Evolutionary conservation across 2,329 filamentous ascomycete genomes (phyloP), one percentile per base, ranked within the genome.

Genomic region (Xylaria sp.): DNA sequence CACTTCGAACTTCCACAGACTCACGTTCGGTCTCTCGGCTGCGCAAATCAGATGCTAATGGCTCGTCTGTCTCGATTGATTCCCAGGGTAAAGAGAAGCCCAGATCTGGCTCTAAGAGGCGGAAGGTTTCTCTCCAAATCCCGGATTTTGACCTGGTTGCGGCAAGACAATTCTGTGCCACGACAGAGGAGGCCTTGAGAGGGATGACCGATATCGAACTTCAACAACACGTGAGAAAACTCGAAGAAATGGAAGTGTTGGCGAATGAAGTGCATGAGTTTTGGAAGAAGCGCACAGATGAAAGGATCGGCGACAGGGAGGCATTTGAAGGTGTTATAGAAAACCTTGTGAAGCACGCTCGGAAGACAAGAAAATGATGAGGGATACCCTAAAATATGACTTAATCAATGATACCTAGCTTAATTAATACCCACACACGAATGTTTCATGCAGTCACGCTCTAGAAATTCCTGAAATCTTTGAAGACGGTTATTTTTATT

Each of bases 251-350:
- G 77, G 88, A 92, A 63, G 82, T 81, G n/a, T 83, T 85, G 21
- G 92, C 92, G 3, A 90, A 89, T 58, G 87, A 92, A 62, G 88
- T 94, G 40, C 80, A 97, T 55, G 91, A 92, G 68, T 96, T 94
- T 75, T 98, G 94, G 94, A 85, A 92, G 70, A 91, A 92, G 80
- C 83, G 89, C 70, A 89, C 91, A 56, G 94, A 97, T 74, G 92
- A 93, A 70, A 92, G 94, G 71, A 80, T 96, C 67, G 92, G 92
- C 42, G 94, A 98, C 74, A 89, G 95, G 70, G 94, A 97, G 75
- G 92, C 93, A 2, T 95, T 97, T 75, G 94, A 98, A 75, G 93
- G 92, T 0, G 94, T 98, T 15, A 97, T 98, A 83, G 94, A 97
- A 79, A 97, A 97, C 76, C 78, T 98, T 68, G 94, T 97, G 45